Conservation (phyloP, 2,329 filamentous ascomycete genomes). For the Madurella mycetomatis region DNA sequence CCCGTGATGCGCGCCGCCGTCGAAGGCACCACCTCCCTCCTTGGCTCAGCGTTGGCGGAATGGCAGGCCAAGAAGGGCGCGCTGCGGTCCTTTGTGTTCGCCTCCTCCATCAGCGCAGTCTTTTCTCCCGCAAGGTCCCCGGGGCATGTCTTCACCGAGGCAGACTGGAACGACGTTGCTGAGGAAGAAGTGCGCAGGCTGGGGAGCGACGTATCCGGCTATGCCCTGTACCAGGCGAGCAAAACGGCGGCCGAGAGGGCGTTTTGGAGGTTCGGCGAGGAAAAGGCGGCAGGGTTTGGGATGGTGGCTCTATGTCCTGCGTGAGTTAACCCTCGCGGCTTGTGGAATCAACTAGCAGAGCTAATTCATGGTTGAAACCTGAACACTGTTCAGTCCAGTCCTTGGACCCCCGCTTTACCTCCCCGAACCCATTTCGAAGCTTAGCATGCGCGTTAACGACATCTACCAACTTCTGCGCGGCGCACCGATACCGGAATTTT, state of each 20-base stretch:
- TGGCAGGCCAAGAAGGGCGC: not conserved
- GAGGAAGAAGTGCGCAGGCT: slow-evolving; percentile 9
- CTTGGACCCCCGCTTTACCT: slow-evolving; percentile 19
- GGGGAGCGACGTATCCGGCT: slow-evolving; percentile 9
- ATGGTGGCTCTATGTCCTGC: slow-evolving; percentile 17
- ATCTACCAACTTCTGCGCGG: slow-evolving; percentile 17
- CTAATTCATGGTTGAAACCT: not conserved
- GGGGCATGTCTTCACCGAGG: slow-evolving; percentile 14
- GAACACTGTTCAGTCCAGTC: slow-evolving; percentile 5
- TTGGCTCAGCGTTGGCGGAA: slow-evolving; percentile 8
- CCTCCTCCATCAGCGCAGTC: slow-evolving; percentile 20
- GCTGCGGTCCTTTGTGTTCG: slow-evolving; percentile 14
- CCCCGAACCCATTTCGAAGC: slow-evolving; percentile 11
- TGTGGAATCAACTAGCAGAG: not conserved
- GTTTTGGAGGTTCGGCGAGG: slow-evolving; percentile 12
- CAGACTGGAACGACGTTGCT: slow-evolving; percentile 19
- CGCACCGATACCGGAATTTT: slow-evolving; percentile 11
- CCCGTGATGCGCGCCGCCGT: slow-evolving; percentile 20
- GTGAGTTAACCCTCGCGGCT: not conserved
- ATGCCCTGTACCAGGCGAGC: slow-evolving; percentile 18
- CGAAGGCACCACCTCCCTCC: slow-evolving; percentile 18
- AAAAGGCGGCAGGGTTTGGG: not conserved
- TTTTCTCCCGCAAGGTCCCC: slow-evolving; percentile 7
- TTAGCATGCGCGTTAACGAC: slow-evolving; percentile 21
- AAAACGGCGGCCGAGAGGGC: slow-evolving; percentile 17